Conservation (phyloP, 208 protist species). For the Wallacemonas sp. region DNA sequence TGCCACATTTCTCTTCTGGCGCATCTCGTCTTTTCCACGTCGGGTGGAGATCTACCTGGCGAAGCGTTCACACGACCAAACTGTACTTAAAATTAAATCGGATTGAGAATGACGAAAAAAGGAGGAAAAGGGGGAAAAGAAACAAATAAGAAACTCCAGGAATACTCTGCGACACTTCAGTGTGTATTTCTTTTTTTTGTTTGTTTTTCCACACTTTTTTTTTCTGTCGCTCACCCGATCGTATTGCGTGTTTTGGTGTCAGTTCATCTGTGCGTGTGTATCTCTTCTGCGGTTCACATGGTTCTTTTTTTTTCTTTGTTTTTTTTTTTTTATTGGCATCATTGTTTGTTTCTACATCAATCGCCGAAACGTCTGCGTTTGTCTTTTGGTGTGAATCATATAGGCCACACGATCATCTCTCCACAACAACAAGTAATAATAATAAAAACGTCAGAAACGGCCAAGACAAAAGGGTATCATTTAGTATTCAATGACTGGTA, state of each 20-base stretch:
- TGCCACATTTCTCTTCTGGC: slow-evolving; percentile 44
- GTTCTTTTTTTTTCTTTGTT: slow-evolving; percentile 14
- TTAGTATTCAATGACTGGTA: too few species aligned
- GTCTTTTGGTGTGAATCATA: too few species aligned
- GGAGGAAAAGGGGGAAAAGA: not conserved
- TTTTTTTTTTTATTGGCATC: slow-evolving; percentile 7
- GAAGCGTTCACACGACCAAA: slow-evolving; percentile 21
- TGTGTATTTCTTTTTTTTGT: slow-evolving; percentile 1
- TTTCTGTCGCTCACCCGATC: too few species aligned
- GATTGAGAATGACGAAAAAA: not conserved
- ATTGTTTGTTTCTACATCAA: slow-evolving; percentile 1
- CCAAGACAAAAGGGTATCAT: too few species aligned
- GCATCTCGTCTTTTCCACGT: slow-evolving; percentile 38
- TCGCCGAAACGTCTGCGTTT: too few species aligned
- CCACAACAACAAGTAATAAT: too few species aligned
- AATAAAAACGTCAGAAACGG: too few species aligned
- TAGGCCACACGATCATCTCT: too few species aligned
- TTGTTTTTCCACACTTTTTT: not conserved
- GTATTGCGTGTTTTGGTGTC: too few species aligned
- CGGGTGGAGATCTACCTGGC: slow-evolving; percentile 33
- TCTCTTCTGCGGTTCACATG: not conserved
- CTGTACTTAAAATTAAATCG: not conserved
- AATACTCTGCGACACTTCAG: slow-evolving; percentile 4
- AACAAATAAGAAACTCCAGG: not conserved
- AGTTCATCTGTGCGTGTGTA: too few species aligned